phyloP scores from a whole-genome alignment of 352 stramenopile genomes.

The Phytophthora cryptogea region DNA sequence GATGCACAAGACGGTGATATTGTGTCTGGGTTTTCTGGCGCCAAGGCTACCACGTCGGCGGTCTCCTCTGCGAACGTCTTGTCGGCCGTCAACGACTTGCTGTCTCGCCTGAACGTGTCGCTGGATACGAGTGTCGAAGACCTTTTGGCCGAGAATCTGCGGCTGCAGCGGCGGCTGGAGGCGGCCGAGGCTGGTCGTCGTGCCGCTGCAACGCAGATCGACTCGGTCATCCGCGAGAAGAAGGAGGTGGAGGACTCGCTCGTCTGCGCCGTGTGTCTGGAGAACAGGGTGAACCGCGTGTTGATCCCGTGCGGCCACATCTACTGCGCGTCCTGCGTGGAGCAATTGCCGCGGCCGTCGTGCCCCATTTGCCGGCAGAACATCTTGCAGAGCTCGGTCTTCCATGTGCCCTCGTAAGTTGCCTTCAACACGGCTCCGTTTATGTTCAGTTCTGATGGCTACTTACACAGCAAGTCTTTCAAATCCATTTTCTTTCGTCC shows the following conservation, averaged over 20 bases:
- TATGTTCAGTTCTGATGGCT: not conserved
- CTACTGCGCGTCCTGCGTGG: constrained; percentile 73
- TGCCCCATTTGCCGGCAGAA: constrained; percentile 74
- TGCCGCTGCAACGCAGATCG: constrained; percentile 61
- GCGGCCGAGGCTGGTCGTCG: constrained; percentile 68
- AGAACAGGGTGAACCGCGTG: constrained; percentile 82
- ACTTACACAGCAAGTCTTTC: not conserved
- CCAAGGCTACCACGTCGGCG: not conserved
- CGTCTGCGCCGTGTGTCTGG: constrained; percentile 80
- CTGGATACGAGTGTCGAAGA: constrained; percentile 70
- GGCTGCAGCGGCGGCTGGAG: constrained; percentile 61
- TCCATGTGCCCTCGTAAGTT: constrained; percentile 55
- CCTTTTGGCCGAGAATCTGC: constrained; percentile 65
- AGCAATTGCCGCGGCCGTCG: constrained; percentile 58
- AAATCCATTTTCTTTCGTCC: not conserved
- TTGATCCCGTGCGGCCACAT: constrained; percentile 86
- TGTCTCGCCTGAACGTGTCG: constrained; percentile 72
- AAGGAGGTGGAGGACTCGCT: constrained; percentile 78
- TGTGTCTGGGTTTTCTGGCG: constrained; percentile 8
- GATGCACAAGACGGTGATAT: constrained; percentile 19
- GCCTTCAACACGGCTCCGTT: not conserved
- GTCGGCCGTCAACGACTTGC: constrained; percentile 77
- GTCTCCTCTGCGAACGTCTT: constrained; percentile 58
- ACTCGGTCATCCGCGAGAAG: constrained; percentile 70
- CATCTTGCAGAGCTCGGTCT: constrained; percentile 63